Evolutionary conservation across 352 stramenopile species (phyloP).

Genomic region (Phytophthora hibernalis): DNA sequence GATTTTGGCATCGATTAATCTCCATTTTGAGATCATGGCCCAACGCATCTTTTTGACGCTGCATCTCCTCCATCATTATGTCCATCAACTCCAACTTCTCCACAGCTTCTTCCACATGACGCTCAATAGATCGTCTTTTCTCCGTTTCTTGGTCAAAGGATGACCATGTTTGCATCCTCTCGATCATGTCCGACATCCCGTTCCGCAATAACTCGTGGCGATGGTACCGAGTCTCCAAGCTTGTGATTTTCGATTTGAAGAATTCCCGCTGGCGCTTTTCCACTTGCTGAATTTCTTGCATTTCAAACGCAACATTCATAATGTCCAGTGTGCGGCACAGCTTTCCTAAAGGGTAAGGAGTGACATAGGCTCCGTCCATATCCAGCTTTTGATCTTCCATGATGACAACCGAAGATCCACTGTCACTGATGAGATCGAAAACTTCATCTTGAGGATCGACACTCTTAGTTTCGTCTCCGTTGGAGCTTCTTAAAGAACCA

Average conservation of each 20-base stretch:
- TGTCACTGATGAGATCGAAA: conserved; percentile 43
- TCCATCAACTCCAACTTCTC: conserved; percentile 46
- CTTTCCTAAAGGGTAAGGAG: conserved; percentile 46
- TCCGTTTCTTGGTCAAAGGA: conserved; percentile 12
- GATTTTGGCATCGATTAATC: conserved; percentile 36
- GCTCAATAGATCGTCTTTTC: conserved; percentile 15
- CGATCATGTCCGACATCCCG: conserved; percentile 41
- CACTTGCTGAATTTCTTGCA: conserved; percentile 46
- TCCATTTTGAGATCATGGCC: conserved; percentile 19
- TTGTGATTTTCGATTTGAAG: conserved; percentile 36
- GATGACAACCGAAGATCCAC: conserved; percentile 45
- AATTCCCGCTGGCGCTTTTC: conserved; percentile 26
- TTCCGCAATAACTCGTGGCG: conserved; percentile 44
- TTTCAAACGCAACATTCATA: conserved; percentile 58
- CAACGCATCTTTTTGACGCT: conserved; percentile 24
- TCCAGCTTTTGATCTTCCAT: conserved; percentile 39
- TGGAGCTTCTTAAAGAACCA: conserved; percentile 22
- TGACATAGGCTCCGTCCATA: conserved; percentile 23
- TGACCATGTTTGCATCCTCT: conserved; percentile 55
- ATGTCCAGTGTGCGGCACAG: conserved; percentile 59
- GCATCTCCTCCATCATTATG: conserved; percentile 36
- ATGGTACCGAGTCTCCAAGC: conserved; percentile 43
- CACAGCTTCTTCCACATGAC: conserved; percentile 26
- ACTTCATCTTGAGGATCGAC: conserved; percentile 25
- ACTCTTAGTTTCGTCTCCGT: conserved; percentile 17